Evolutionary conservation across 768 basidiomycete species (phyloP), one percentile per base, ranked within the genome.

Genomic region (Rhodotorula kratochvilovae): DNA sequence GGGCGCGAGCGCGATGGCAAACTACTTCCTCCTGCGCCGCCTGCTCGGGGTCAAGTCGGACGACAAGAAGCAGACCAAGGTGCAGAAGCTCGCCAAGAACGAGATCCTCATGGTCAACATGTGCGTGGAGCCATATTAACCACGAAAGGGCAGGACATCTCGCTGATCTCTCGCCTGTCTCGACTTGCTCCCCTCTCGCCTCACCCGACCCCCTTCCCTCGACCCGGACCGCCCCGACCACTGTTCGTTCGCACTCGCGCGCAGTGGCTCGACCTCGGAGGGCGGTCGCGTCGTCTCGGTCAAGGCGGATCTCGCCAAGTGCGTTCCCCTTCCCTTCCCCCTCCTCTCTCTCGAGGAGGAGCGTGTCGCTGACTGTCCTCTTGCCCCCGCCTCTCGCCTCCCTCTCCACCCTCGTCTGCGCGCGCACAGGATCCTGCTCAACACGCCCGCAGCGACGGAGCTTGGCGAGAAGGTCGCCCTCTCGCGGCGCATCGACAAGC

Each of bases 11-110:
- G 15, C 43, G 43, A 43, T n/a, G n/a, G n/a, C n/a, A n/a, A 90
- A 87, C 76, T 84, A 94, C 76, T 99, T 97, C 88, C 84, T 98
- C 43, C 89, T 99, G 45, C 90, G 96, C 70, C 88, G 96, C 70
- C 83, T 98, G 65, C 86, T 98, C n/a, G 95, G 96, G 79, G 96
- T 99, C 72, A 93, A 94, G 81, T 92, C 93, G 33, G 95, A 97
- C 81, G 96, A 98, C 83, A 96, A 94, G 84, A 99, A 97, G 81
- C 91, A 94, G 80, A 96, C 96, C 31, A 99, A 93, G 81, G 80
- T 82, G 33, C 84, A 90, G 63, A 96, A 96, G 81, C 85, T 96
- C 56, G 85, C 87, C 68, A 95, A 95, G 82, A 89, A 89, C 81
- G 94, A 96, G 82, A 85, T 94, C 4, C 82, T 97, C 6, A 86